Evolutionary conservation across 2,329 filamentous ascomycete genomes (phyloP).

Genomic region (Trichoderma simmonsii): DNA sequence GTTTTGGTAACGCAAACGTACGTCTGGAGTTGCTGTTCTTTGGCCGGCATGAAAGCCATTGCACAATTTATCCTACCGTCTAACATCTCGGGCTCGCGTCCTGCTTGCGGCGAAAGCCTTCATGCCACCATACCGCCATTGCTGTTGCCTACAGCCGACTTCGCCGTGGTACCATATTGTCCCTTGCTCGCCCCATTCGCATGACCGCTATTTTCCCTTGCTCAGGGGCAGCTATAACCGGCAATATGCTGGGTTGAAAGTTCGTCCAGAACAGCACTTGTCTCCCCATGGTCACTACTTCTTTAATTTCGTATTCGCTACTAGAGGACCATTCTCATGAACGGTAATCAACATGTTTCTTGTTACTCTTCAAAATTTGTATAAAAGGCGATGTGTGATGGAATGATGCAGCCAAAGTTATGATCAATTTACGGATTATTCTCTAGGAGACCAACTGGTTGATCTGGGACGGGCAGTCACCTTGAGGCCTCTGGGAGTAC

Average conservation of each 20-base stretch:
- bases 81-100: neutral
- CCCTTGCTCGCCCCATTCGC: neutral
- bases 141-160: neutral
- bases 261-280: neutral
- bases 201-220: neutral
- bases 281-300: neutral
- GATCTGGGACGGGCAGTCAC: neutral
- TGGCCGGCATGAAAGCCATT: neutral
- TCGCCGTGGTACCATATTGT: neutral
- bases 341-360: neutral
- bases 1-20: neutral
- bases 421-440: no score
- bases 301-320: neutral
- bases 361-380: neutral
- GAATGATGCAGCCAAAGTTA: neutral
- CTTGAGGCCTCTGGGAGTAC: neutral
- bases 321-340: neutral
- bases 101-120: neutral
- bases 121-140: neutral
- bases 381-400: neutral
- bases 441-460: neutral
- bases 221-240: neutral
- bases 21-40: neutral
- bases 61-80: neutral
- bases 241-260: neutral